Evolutionary conservation across 163 green algal genomes (phyloP).

Genomic region (Scenedesmus sp.): DNA sequence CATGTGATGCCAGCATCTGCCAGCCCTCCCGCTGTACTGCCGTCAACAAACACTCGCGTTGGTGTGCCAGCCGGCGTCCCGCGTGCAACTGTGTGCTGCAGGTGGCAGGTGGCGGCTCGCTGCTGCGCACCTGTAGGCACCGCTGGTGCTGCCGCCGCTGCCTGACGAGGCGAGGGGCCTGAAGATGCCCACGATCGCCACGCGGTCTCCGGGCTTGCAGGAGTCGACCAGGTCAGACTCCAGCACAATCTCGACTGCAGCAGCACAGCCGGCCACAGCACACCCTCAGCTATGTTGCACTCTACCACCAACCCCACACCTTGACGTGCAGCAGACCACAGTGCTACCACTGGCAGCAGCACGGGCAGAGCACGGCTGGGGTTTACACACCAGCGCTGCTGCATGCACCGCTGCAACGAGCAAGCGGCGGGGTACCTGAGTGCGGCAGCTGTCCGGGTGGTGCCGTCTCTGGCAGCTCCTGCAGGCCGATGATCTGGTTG

Average conservation of each 20-base stretch:
- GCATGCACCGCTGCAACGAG: no score
- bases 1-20: not conserved
- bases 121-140: constrained; percentile 75
- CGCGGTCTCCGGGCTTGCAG: constrained; percentile 96
- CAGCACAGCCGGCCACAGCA: not conserved
- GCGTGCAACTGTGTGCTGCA: not conserved
- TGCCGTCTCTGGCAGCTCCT: constrained; percentile 98
- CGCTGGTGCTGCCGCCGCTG: constrained; percentile 66
- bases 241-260: constrained; percentile 83
- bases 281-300: not conserved
- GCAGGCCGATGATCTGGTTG: constrained; percentile 92
- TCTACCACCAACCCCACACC: no score
- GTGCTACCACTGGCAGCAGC: not conserved
- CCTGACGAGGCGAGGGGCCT: constrained; percentile 75
- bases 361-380: not conserved
- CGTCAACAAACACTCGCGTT: no score
- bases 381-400: not conserved
- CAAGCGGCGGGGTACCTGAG: constrained; percentile 72
- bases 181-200: constrained; percentile 93
- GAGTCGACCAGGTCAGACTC: constrained; percentile 94
- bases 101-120: no score
- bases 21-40: not conserved
- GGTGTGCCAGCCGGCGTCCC: no score
- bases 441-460: constrained; percentile 95
- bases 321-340: no score